Evolutionary conservation across 257 asterid species (phyloP).

Genomic region (Solanum rostratum): DNA sequence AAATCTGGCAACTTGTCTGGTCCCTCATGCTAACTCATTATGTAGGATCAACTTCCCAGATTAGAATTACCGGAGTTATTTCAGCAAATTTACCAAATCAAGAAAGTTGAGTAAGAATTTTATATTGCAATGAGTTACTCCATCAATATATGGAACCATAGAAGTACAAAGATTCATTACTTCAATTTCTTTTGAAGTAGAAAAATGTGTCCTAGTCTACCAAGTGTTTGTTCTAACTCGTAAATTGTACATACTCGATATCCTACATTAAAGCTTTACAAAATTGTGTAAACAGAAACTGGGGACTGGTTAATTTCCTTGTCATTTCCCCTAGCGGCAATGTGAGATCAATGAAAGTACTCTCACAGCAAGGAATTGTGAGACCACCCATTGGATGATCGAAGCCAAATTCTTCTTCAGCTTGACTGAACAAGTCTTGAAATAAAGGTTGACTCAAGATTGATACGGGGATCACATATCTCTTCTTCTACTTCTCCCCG

Average conservation of each 20-base stretch:
- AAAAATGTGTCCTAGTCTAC: not conserved
- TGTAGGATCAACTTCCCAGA: not conserved
- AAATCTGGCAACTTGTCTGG: not conserved
- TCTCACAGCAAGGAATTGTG: slow-evolving; percentile 34
- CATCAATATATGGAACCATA: not conserved
- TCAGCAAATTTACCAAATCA: too few species aligned
- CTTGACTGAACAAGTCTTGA: slow-evolving; percentile 26
- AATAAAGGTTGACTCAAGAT: slow-evolving; percentile 29
- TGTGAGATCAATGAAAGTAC: slow-evolving; percentile 20
- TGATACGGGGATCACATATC: slow-evolving; percentile 18
- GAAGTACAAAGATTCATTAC: not conserved
- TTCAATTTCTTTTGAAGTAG: not conserved
- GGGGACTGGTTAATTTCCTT: not conserved
- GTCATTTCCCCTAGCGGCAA: slow-evolving; percentile 8
- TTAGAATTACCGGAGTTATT: not conserved
- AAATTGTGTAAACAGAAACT: not conserved
- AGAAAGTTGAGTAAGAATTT: too few species aligned
- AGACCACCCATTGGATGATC: slow-evolving; percentile 47
- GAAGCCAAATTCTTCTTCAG: slow-evolving; percentile 27
- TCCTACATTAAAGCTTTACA: not conserved
- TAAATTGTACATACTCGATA: not conserved
- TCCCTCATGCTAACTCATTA: not conserved
- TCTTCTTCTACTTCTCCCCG: slow-evolving; percentile 24
- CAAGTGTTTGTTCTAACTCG: not conserved
- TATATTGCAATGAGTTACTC: not conserved